Base-by-base conservation (phyloP, 2,329 filamentous ascomycete species). In the Xylogone sp. region DNA sequence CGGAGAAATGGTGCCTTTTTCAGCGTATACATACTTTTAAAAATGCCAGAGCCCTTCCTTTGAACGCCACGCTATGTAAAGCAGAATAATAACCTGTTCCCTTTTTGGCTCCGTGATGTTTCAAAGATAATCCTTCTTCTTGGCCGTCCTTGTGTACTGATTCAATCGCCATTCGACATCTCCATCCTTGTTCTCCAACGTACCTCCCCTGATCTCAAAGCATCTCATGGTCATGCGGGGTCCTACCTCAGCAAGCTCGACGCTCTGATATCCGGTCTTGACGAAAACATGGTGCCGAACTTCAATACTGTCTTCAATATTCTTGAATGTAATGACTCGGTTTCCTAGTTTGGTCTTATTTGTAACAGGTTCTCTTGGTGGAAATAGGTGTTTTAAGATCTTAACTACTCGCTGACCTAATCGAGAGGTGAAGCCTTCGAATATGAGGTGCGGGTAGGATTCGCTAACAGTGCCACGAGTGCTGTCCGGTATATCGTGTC, bases 161-260 rank as follows among this genome's bases (percentile, higher is more conserved):
- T 90, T 95, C 57, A 99, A 77, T 57, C 94, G 88, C 94, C 94
- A 99, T 72, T 99, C 94, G 3, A 95, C 84, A 70, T 99, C 94
- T 3, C 93, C 93, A 59, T 95, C 89, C 69, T 95, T 95, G 65
- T 92, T 96, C 67, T 97, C 94, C 54, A 97, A 75, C 3, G 93
- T 96, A 16, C 94, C 93, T 49, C 86, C 87, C 45, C 92, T 81
- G 55, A 99, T 96, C 73, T 97, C 90, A 66, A 97, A 99, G 49
- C 91, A 75, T 59, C 90, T 80, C 90, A 97, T 94, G n/a, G 91
- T 96, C 90, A 97, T 96, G 52, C 94, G 80, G 1, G 94, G 94
- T 0, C 93, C 91, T 47, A 96, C 90, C 68, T 96, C 91, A 13
- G 88, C 86, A 61, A 96, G 72, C 69, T 96, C 91, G 2, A 97